These are phyloP conservation scores for Fistulinella prunicolor DNA, from an alignment of 768 basidiomycete species.

Conservation along the genomic window DNA sequence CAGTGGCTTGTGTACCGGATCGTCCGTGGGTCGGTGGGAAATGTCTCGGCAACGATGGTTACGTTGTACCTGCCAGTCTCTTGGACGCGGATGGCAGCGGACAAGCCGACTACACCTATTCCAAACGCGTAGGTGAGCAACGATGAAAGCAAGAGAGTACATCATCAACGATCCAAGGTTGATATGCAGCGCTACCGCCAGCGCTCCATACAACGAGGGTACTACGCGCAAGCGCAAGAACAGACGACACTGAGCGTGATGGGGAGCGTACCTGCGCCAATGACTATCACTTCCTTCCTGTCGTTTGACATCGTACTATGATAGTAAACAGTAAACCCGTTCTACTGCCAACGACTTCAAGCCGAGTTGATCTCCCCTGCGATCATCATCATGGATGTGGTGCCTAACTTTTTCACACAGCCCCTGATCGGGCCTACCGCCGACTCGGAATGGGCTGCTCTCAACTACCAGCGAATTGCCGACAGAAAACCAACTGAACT, in stretches of 20 bases:
- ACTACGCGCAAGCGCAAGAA: not conserved
- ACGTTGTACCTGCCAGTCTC: slow-evolving; percentile 60
- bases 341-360: slow-evolving; percentile 18
- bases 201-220: not conserved
- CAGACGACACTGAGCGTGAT: not conserved
- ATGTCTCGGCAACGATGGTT: slow-evolving; percentile 64
- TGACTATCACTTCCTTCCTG: slow-evolving; percentile 33
- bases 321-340: too few species aligned
- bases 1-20: slow-evolving; percentile 78
- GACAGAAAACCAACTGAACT: too few species aligned
- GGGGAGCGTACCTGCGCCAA: slow-evolving; percentile 38
- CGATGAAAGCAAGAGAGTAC: not conserved
- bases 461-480: too few species aligned
- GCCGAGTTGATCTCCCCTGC: too few species aligned
- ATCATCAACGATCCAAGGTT: not conserved
- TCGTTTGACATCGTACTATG: slow-evolving; percentile 12
- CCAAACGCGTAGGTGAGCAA: not conserved
- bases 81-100: slow-evolving; percentile 70
- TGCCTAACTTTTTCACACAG: too few species aligned
- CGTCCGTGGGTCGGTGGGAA: slow-evolving; percentile 72
- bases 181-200: too few species aligned
- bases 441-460: too few species aligned
- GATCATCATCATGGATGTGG: too few species aligned
- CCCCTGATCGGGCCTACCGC: too few species aligned
- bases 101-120: slow-evolving; percentile 73